Evolutionary conservation across 257 asterid genomes (phyloP), one percentile per base, ranked within the genome.

Genomic region (Penstemon newberryi): DNA sequence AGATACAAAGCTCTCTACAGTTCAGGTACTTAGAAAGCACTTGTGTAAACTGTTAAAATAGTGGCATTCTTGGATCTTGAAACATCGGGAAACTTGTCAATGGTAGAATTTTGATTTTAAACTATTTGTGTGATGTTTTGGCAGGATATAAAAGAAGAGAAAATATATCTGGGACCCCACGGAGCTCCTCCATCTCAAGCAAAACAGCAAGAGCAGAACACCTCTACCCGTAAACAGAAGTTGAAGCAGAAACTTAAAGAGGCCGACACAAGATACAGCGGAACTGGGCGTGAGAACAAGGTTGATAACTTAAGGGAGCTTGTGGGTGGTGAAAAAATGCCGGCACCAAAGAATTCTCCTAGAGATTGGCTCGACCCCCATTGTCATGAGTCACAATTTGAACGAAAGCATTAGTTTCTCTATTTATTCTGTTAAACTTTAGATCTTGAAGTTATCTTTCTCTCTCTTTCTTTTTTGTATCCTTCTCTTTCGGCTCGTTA

Each of bases 341-440:
- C 84, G 0, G 55, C 79, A 10, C 59, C 95, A 1, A 87, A 84
- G 72, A 69, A 60, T 79, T 86, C 97, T 50, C 64, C 84, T 8
- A 84, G 77, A 79, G 96, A 87, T 53, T 94, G 99, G 97, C 88
- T 91, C 8, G 97, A 94, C 74, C 95, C 96, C 25, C 99, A 94
- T 73, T 94, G 99, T 70, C 91, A 83, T 6, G 99, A 89, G 70
- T 83, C 96, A 2, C 75, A 90, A 79, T 88, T 93, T 49, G 96
- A 90, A 77, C 77, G 75, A 86, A 84, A 77, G 65, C 78, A 59
- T 54, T 78, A 59, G 12, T 19, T 66, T 52, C 55, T 18, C 39
- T 10, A 18, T 25, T 25, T 25, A 61, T 54, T 36, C 59, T 19
- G 47, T 12, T 47, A 64, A 69, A 40, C 19, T 12, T 9, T 8